Evolutionary conservation across 768 basidiomycete species (phyloP), one percentile per base, ranked within the genome.

Genomic region (Xanthoconium stramineum): DNA sequence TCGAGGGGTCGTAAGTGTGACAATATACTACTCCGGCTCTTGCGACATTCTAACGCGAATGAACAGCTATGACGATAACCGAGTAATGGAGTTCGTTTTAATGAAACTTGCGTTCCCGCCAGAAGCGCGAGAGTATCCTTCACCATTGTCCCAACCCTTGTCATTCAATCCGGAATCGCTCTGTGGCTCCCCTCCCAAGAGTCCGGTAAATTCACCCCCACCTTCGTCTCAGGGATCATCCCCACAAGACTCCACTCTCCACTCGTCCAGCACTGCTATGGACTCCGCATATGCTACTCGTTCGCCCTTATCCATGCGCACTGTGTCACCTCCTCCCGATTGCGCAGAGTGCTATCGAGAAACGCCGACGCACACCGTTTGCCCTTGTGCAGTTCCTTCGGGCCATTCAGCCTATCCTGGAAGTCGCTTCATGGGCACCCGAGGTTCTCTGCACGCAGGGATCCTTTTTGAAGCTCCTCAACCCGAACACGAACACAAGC

Each of bases 1-100:
- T 86, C 20, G 66, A 73, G 33, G 76, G 74, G 56, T 74, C 77
- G 81, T 82, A 65, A 72, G 80, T 77, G 30, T 43, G 17, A 28
- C 53, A 28, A 19, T 24, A 11, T 35, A 17, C 33, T 24, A 9
- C 6, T 8, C 33, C 33, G 33, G 33, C 9, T 36, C 15, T 2
- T 44, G 17, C 11, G 5, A 4, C 9, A 24, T 51, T 45, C 53
- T 69, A 7, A 69, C 29, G 4, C 20, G 17, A 6, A 15, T 43
- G 44, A 28, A 45, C 56, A 83, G 82, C 12, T 80, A 81, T 52
- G 80, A 83, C 49, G 85, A 88, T 61, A 79, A 78, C 45, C 75
- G 85, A 40, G 72, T 84, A 7, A 88, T 86, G 84, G 81, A 86
- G 53, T 89, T 89, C 53, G 78, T 85, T 28, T 76, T 89, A 50